Base-by-base conservation (phyloP, 495 filamentous ascomycete species). In the Aspergillus wentii region DNA sequence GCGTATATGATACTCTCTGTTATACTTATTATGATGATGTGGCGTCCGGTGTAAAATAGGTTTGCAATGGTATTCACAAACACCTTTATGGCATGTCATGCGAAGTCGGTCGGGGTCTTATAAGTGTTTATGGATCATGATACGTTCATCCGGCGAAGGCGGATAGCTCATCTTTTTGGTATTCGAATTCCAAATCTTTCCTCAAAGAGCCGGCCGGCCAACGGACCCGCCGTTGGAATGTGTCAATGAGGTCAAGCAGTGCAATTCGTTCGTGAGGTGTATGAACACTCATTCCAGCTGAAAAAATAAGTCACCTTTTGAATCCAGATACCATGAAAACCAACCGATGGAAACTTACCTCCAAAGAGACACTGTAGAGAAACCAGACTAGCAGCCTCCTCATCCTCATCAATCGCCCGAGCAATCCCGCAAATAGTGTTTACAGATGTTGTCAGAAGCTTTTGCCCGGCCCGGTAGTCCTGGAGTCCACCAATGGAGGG, bases 281-380 rank as follows among this genome's bases (percentile, higher is more conserved):
- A 17, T 51, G 44, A 1, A 56, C 56, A 33, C 52, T 47, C 47
- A 56, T 51, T 19, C 56, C 56, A 19, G 56, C 56, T 59, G 16
- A 15, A 20, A 29, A 8, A 10, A n/a, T 43, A 30, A 38, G 36
- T 36, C 13, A 30, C 10, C 16, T 10, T 16, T n/a, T 19, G 0
- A 25, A 11, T 5, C 10, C 14, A 34, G 10, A 2, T 4, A 2
- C 11, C 14, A 16, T 6, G 18, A 3, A 34, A 26, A 40, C 9
- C 8, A 3, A 14, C 4, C 4, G 6, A 11, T 5, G 13, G 25
- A 5, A 16, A n/a, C 38, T 33, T 52, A 59, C 56, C 56, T 41
- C 56, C 56, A 42, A 51, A 56, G 17, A 56, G 30, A 38, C 49
- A 54, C n/a, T 59, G 38, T 4, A 59, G 33, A 18, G 47, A 49